Evolutionary conservation across 169 alveolate species (phyloP).

Genomic region (Cryptosporidium muris): DNA sequence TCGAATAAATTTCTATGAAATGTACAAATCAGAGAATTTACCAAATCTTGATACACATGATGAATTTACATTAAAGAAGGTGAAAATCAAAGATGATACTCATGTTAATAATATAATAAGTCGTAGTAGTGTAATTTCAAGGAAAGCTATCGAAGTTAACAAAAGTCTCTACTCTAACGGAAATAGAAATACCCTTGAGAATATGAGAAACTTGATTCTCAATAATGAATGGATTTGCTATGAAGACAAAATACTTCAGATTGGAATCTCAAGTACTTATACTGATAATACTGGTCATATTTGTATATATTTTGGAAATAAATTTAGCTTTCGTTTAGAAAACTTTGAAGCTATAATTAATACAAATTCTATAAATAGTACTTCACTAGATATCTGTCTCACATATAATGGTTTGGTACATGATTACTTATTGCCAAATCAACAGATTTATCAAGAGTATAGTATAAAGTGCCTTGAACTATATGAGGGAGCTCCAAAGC

Average conservation of each 20-base stretch:
- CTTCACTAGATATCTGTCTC: neutral
- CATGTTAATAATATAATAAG: neutral
- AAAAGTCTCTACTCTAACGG: neutral
- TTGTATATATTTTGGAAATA: conserved; percentile 44
- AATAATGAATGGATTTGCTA: conserved; percentile 57
- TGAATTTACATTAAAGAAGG: too few species aligned
- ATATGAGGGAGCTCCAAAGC: conserved; percentile 32
- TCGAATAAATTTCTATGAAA: conserved; percentile 41
- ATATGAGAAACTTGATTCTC: conserved; percentile 15
- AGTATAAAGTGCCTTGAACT: conserved; percentile 22
- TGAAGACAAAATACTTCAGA: conserved; percentile 51
- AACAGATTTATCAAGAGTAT: conserved; percentile 29
- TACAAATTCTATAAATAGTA: neutral
- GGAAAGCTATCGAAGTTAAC: neutral
- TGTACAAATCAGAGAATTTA: neutral
- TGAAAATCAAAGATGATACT: too few species aligned
- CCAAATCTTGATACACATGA: too few species aligned
- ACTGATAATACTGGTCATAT: conserved; percentile 3
- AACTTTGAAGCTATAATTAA: conserved; percentile 11
- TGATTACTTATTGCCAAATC: conserved; percentile 29
- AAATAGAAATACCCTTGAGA: neutral
- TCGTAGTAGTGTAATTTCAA: neutral
- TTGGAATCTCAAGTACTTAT: conserved; percentile 17
- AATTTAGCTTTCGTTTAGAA: conserved; percentile 32
- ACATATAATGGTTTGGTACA: neutral